Evolutionary conservation across 2,329 filamentous ascomycete genomes (phyloP), one percentile per base, ranked within the genome.

Genomic region (Salinomyces thailandicus): DNA sequence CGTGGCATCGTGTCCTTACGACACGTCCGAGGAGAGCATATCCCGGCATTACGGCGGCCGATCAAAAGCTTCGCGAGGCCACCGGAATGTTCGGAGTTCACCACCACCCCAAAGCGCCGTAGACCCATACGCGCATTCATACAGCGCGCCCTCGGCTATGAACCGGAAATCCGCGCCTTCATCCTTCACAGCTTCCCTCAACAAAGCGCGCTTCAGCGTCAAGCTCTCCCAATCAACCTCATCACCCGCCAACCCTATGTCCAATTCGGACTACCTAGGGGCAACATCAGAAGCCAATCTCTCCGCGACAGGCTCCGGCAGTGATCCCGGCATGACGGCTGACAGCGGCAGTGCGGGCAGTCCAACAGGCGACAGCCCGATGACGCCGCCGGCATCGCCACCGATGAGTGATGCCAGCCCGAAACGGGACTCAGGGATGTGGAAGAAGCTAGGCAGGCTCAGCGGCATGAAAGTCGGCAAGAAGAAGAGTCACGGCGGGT

Each of bases 351-450:
- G 71, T 43, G 69, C 71, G n/a, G 68, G 68, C 39, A 77, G 76
- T 41, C 55, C 52, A 28, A 45, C 47, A 39, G 53, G 50, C 42
- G 62, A 63, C 2, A 62, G 35, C 80, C 52, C 79, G 71, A 78
- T 85, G 67, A 86, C 82, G 3, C 82, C 82, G 0, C 81, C 81
- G 1, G 83, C 73, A 2, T 83, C 78, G 3, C 79, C 82, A 20
- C 80, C 81, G 0, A 73, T 50, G 35, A 52, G 54, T 41, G 58
- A 59, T 31, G 37, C n/a, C 11, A 52, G 51, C 34, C 51, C 51
- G 7, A 54, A 55, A 38, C 47, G 56, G 27, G 57, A 60, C 40
- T 55, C 54, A 16, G 56, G 55, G 14, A 52, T 59, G 47, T 61
- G 58, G 58, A 60, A 57, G 47, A 59, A 58, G 31, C 43, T 61